Conservation (phyloP, 441 rosid species). For the Adansonia madagascariensis region DNA sequence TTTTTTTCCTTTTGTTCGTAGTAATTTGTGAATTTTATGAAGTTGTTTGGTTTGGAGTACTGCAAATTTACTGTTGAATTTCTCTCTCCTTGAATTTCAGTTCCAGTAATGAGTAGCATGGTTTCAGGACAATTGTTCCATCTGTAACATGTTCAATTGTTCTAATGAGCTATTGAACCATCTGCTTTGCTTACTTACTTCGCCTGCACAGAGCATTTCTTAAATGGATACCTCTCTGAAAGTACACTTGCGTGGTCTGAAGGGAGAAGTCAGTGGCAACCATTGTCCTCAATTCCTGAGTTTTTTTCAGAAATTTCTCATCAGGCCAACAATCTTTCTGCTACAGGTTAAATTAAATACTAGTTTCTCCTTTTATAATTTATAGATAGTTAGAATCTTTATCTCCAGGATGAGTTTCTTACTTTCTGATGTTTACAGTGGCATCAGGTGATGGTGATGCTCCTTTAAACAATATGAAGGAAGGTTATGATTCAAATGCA, state of each 20-base stretch:
- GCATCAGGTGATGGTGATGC: slow-evolving; percentile 33
- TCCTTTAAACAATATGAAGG: slow-evolving; percentile 33
- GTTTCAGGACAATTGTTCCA: slow-evolving; percentile 45
- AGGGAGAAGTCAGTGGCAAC: slow-evolving; percentile 84
- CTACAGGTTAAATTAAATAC: slow-evolving; percentile 42
- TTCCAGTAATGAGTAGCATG: slow-evolving; percentile 36
- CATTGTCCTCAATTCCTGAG: slow-evolving; percentile 69
- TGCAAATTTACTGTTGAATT: slow-evolving; percentile 36
- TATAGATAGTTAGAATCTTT: background rate
- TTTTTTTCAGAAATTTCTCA: slow-evolving; percentile 54
- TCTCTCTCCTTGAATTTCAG: slow-evolving; percentile 35
- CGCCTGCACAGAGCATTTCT: slow-evolving; percentile 80
- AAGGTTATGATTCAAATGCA: slow-evolving; percentile 28
- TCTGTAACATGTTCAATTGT: slow-evolving; percentile 48
- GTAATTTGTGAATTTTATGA: background rate
- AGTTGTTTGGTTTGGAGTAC: slow-evolving; percentile 12
- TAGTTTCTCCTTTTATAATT: background rate
- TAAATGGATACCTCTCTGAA: slow-evolving; percentile 68
- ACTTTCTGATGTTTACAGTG: slow-evolving; percentile 37
- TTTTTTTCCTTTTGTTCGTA: background rate
- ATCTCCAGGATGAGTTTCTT: slow-evolving; percentile 17
- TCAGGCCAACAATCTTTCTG: slow-evolving; percentile 34
- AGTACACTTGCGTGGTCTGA: slow-evolving; percentile 82
- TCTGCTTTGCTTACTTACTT: slow-evolving; percentile 56
- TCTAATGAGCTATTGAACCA: slow-evolving; percentile 51